These are phyloP conservation scores for Celoporthe dispersa DNA, from an alignment of 2,329 filamentous ascomycete genomes.

Conservation along the genomic window DNA sequence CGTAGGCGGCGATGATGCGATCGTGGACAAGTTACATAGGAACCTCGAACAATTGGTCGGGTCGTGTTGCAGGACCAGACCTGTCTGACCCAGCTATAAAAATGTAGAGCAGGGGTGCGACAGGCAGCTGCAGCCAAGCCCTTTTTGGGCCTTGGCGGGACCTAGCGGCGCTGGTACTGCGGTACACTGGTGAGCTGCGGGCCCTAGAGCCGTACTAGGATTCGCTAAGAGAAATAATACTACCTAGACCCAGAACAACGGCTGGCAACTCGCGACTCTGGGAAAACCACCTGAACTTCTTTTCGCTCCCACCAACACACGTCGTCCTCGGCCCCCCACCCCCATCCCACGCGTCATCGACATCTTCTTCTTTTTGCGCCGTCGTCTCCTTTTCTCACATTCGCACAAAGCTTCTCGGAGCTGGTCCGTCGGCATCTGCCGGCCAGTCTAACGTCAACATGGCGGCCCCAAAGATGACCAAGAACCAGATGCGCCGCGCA, in stretches of 20 bases:
- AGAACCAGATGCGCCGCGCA: constrained; percentile 90
- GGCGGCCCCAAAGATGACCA: constrained; percentile 77
- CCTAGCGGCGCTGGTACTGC: background rate
- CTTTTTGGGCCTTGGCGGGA: background rate
- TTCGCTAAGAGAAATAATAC: background rate
- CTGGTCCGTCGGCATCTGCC: constrained; percentile 13
- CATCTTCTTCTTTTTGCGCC: background rate
- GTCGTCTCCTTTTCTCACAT: background rate
- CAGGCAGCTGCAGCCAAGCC: constrained; percentile 11
- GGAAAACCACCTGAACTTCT: background rate
- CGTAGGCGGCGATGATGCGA: constrained; percentile 25
- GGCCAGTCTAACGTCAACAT: constrained; percentile 46
- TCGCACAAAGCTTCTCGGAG: background rate
- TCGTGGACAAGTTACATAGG: constrained; percentile 18
- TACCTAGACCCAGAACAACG: background rate
- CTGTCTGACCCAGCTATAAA: constrained; percentile 7
- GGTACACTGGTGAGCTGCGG: background rate
- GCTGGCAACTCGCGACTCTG: constrained; percentile 14
- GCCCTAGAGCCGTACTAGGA: background rate
- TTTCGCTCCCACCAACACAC: background rate
- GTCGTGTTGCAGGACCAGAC: background rate
- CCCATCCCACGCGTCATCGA: background rate
- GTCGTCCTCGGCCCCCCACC: background rate
- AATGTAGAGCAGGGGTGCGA: constrained; percentile 14
- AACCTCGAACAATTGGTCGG: background rate